These are phyloP conservation scores for Populus alba DNA, from an alignment of 345 rosid genomes.

Conservation along the genomic window DNA sequence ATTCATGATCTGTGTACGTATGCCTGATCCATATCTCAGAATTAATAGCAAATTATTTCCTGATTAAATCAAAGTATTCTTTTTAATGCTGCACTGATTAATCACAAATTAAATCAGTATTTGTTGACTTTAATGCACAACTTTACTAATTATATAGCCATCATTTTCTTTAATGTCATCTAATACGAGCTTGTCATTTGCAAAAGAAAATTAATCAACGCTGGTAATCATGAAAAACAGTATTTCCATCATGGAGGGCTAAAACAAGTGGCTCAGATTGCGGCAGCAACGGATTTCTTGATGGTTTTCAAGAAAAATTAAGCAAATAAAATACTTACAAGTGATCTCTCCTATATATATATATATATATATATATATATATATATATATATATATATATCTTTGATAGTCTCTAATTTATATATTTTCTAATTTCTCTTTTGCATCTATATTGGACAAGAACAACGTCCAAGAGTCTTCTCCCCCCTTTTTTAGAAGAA, in stretches of 20 bases:
- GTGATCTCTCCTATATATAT: background rate
- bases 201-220: background rate
- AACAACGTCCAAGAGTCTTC: background rate
- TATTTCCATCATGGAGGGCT: background rate
- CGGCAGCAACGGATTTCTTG: background rate
- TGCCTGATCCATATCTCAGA: background rate
- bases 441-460: background rate
- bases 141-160: background rate
- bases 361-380: too few relatives aligned
- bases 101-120: background rate
- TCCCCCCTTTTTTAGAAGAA: background rate
- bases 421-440: background rate
- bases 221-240: background rate
- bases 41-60: background rate
- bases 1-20: background rate
- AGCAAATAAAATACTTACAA: background rate
- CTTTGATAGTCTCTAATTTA: too few relatives aligned
- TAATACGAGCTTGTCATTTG: background rate
- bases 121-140: background rate
- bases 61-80: background rate
- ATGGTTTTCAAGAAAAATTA: background rate
- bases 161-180: background rate
- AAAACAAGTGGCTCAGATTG: background rate
- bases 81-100: too few relatives aligned
- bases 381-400: too few relatives aligned